Conservation (phyloP, 768 basidiomycete genomes). For the Boletus rubescentipes region DNA sequence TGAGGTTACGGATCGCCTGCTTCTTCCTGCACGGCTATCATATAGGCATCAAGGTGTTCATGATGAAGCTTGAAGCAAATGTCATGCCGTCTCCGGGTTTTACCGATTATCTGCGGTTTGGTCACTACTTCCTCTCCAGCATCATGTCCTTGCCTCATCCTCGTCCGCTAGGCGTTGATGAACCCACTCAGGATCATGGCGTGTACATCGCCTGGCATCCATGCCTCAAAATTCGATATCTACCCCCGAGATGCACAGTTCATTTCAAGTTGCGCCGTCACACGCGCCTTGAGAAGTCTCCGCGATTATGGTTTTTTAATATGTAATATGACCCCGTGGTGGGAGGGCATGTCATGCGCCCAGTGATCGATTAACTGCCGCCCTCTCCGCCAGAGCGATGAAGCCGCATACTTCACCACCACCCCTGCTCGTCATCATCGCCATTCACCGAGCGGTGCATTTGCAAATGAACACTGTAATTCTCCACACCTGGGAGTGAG, state of each 20-base stretch:
- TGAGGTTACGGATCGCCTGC: neutral
- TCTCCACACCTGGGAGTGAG: conserved; percentile 15
- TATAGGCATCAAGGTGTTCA: neutral
- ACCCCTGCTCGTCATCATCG: conserved; percentile 23
- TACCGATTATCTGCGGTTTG: conserved; percentile 9
- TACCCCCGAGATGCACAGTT: conserved; percentile 15
- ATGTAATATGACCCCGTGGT: conserved; percentile 30
- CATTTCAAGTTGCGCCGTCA: conserved; percentile 22
- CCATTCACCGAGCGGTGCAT: conserved; percentile 22
- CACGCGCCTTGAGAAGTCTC: conserved; percentile 21
- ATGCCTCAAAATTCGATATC: conserved; percentile 17
- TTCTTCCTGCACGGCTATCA: conserved; percentile 1
- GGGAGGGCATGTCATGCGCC: conserved; percentile 16
- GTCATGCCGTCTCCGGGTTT: conserved; percentile 7
- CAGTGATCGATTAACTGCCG: conserved; percentile 22
- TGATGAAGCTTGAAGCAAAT: conserved; percentile 1
- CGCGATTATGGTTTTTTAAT: conserved; percentile 22
- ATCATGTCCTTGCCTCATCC: conserved; percentile 25
- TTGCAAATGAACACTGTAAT: conserved; percentile 21
- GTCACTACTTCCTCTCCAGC: neutral
- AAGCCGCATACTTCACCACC: conserved; percentile 22
- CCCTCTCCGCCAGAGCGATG: conserved; percentile 23
- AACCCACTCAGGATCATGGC: conserved; percentile 17
- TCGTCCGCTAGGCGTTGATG: conserved; percentile 15
- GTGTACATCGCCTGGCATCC: conserved; percentile 26